These are phyloP conservation scores for Calocybe indica DNA, from an alignment of 768 basidiomycete species.

Conservation along the genomic window DNA sequence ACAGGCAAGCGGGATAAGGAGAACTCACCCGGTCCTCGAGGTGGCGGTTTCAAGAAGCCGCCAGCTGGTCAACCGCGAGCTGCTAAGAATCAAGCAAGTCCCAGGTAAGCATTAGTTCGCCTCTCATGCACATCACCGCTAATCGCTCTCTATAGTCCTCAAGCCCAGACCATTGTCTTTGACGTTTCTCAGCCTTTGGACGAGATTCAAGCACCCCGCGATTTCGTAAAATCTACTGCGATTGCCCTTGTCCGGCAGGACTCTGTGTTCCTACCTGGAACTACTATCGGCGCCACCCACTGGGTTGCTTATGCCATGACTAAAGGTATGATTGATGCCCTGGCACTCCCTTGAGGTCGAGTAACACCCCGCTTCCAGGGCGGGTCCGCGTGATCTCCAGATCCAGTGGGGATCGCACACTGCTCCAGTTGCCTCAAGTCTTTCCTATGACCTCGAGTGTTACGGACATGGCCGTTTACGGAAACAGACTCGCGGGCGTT, in stretches of 20 bases:
- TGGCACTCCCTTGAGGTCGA: background rate
- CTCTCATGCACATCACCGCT: background rate
- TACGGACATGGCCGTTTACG: slow-evolving; percentile 81
- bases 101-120: slow-evolving; percentile 3
- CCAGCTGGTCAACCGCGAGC: slow-evolving; percentile 33
- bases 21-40: slow-evolving; percentile 59
- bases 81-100: slow-evolving; percentile 42
- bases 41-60: slow-evolving; percentile 30
- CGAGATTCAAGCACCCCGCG: slow-evolving; percentile 69
- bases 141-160: slow-evolving; percentile 34
- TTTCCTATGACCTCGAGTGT: slow-evolving; percentile 63
- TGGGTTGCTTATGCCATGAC: slow-evolving; percentile 96
- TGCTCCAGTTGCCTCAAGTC: slow-evolving; percentile 65
- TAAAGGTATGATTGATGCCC: slow-evolving; percentile 39
- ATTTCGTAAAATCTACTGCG: slow-evolving; percentile 82
- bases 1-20: slow-evolving; percentile 52
- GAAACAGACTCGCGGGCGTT: slow-evolving; percentile 77
- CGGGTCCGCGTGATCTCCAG: slow-evolving; percentile 86
- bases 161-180: slow-evolving; percentile 63
- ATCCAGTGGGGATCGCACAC: slow-evolving; percentile 81
- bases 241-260: slow-evolving; percentile 88
- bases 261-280: slow-evolving; percentile 75
- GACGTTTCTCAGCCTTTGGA: slow-evolving; percentile 71
- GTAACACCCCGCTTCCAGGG: slow-evolving; percentile 28
- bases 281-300: slow-evolving; percentile 85